These are phyloP conservation scores for Zanthoxylum bungeanum DNA, from an alignment of 345 rosid species.

Conservation along the genomic window DNA sequence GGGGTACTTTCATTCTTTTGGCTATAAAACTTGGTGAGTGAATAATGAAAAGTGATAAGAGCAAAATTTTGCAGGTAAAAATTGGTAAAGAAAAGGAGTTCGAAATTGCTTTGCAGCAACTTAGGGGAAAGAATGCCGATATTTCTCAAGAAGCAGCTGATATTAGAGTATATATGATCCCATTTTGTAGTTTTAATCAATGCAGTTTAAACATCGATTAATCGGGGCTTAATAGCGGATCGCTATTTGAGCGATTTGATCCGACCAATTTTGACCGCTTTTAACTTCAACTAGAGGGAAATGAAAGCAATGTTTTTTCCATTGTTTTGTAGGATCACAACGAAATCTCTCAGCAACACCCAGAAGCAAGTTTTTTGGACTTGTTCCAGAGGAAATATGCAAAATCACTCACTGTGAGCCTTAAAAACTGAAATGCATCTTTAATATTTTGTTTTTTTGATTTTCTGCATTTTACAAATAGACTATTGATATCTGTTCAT, in stretches of 20 bases:
- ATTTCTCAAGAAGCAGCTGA: constrained; percentile 46
- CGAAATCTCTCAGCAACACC: not conserved
- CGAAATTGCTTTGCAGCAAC: constrained; percentile 36
- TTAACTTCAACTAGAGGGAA: too few relatives aligned
- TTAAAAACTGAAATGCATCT: too few relatives aligned
- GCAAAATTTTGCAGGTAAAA: constrained; percentile 32
- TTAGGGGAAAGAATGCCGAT: constrained; percentile 44
- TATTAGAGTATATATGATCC: constrained; percentile 28
- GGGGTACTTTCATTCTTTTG: too few relatives aligned
- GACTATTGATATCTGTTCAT: not conserved
- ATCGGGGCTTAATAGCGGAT: too few relatives aligned
- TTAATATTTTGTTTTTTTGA: constrained; percentile 26
- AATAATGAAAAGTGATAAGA: not conserved
- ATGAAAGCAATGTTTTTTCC: not conserved
- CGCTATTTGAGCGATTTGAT: too few relatives aligned
- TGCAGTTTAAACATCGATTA: too few relatives aligned
- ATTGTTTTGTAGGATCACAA: constrained; percentile 3
- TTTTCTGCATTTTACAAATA: too few relatives aligned
- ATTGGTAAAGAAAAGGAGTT: constrained; percentile 39
- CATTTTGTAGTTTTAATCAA: not conserved
- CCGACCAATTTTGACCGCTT: too few relatives aligned
- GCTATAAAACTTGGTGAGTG: too few relatives aligned
- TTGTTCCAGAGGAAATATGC: constrained; percentile 18
- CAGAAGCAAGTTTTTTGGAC: not conserved
- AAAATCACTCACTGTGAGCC: constrained; percentile 15